These are phyloP conservation scores for Acidomyces sp. DNA, from an alignment of 495 filamentous ascomycete genomes.

Conservation along the genomic window DNA sequence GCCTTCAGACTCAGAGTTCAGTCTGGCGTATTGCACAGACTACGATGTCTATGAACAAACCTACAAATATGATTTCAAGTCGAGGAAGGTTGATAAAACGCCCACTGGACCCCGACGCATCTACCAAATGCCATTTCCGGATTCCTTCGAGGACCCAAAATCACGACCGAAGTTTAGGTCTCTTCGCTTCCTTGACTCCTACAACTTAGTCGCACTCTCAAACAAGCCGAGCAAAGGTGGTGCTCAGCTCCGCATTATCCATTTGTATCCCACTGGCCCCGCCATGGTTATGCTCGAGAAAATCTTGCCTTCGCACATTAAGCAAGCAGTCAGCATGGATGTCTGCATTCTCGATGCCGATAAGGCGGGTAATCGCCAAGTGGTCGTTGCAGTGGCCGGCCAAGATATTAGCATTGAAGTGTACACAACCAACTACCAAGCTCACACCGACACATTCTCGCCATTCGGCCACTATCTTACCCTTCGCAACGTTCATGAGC, in stretches of 20 bases:
- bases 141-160: conserved; percentile 11
- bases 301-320: conserved; percentile 42
- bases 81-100: conserved; percentile 33
- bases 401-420: conserved; percentile 71
- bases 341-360: conserved; percentile 47
- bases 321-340: conserved; percentile 60
- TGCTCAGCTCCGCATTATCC: conserved; percentile 58
- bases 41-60: conserved; percentile 52
- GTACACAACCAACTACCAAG: conserved; percentile 46
- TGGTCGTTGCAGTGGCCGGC: conserved; percentile 67
- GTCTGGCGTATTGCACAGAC: conserved; percentile 68
- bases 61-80: conserved; percentile 36
- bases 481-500: conserved; percentile 61
- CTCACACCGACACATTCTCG: conserved; percentile 38
- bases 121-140: conserved; percentile 47
- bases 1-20: conserved; percentile 44
- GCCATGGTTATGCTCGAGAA: conserved; percentile 39
- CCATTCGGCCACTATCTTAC: conserved; percentile 49
- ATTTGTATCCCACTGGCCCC: conserved; percentile 26
- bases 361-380: conserved; percentile 46
- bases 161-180: conserved; percentile 26
- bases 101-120: conserved; percentile 43
- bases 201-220: conserved; percentile 28
- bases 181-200: conserved; percentile 55
- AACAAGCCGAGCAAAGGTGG: conserved; percentile 42